These are phyloP conservation scores for Kalanchoe fedtschenkoi DNA, from an alignment of 164 flowering plant species.

Conservation along the genomic window DNA sequence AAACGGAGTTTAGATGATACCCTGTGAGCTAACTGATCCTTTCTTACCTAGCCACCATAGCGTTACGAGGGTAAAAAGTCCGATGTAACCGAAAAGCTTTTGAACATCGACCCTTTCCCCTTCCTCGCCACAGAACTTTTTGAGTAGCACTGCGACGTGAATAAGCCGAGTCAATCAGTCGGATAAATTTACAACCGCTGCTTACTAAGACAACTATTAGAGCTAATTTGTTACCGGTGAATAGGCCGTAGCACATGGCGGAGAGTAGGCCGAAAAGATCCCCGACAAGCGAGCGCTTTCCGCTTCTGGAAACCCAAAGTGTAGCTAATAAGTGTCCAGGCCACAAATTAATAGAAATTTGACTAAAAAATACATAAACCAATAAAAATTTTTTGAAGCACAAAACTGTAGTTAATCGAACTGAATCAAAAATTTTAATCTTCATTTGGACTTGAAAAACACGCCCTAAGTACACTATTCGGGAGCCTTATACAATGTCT, in stretches of 20 bases:
- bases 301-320: slow-evolving; percentile 44
- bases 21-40: no score
- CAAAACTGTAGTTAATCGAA: no score
- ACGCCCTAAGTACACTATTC: no score
- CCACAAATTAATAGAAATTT: slow-evolving; percentile 11
- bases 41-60: slow-evolving; percentile 98
- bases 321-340: slow-evolving; percentile 21
- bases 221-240: slow-evolving; percentile 52
- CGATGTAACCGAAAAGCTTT: slow-evolving; percentile 93
- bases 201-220: not conserved
- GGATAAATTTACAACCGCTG: not conserved
- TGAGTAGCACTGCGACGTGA: slow-evolving; percentile 78
- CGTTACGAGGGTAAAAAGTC: slow-evolving; percentile 79
- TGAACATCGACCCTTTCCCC: slow-evolving; percentile 89
- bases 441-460: no score
- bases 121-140: slow-evolving; percentile 85
- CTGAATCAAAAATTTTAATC: no score
- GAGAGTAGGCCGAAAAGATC: slow-evolving; percentile 98
- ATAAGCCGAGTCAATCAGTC: not conserved
- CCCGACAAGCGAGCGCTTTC: slow-evolving; percentile 82
- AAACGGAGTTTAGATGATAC: not conserved
- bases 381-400: no score
- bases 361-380: slow-evolving; percentile 1
- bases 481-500: no score
- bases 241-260: slow-evolving; percentile 81